Conservation (phyloP, 1,284 basidiomycete genomes). For the Ceratobasidium sp. region DNA sequence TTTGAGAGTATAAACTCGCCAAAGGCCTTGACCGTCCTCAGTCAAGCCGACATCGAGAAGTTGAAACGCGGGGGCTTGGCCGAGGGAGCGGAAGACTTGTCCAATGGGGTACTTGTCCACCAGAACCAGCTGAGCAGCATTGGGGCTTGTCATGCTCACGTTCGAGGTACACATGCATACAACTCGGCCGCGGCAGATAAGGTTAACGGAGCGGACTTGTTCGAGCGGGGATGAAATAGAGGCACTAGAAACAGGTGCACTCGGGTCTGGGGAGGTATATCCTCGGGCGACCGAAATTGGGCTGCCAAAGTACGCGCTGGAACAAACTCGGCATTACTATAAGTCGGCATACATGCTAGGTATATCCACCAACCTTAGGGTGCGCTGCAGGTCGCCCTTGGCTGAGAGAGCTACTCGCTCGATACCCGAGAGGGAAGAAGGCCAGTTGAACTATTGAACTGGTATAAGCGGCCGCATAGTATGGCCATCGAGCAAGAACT, state of each 20-base stretch:
- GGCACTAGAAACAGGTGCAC: slow-evolving; percentile 47
- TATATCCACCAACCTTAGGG: slow-evolving; percentile 59
- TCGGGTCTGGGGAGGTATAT: slow-evolving; percentile 56
- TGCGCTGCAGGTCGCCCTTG: slow-evolving; percentile 68
- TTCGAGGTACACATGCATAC: slow-evolving; percentile 39
- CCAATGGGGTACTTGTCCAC: slow-evolving; percentile 73
- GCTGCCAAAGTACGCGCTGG: slow-evolving; percentile 66
- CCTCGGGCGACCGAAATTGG: slow-evolving; percentile 64
- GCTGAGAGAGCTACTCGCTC: slow-evolving; percentile 70
- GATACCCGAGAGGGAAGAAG: slow-evolving; percentile 56
- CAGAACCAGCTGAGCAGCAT: slow-evolving; percentile 59
- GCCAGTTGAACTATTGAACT: slow-evolving; percentile 58
- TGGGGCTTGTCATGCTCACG: slow-evolving; percentile 36
- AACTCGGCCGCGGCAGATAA: slow-evolving; percentile 55
- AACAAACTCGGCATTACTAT: not conserved
- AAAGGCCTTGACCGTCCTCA: slow-evolving; percentile 39
- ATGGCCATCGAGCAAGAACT: not conserved
- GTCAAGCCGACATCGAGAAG: slow-evolving; percentile 55
- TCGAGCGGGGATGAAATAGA: slow-evolving; percentile 60
- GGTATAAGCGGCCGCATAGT: slow-evolving; percentile 1
- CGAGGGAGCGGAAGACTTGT: slow-evolving; percentile 65
- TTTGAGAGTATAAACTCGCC: slow-evolving; percentile 57
- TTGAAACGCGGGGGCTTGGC: slow-evolving; percentile 57
- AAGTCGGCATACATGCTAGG: not conserved
- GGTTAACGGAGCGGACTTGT: slow-evolving; percentile 68